phyloP scores from a whole-genome alignment of 2,329 filamentous ascomycete genomes.

The Cladosporium halotolerans region DNA sequence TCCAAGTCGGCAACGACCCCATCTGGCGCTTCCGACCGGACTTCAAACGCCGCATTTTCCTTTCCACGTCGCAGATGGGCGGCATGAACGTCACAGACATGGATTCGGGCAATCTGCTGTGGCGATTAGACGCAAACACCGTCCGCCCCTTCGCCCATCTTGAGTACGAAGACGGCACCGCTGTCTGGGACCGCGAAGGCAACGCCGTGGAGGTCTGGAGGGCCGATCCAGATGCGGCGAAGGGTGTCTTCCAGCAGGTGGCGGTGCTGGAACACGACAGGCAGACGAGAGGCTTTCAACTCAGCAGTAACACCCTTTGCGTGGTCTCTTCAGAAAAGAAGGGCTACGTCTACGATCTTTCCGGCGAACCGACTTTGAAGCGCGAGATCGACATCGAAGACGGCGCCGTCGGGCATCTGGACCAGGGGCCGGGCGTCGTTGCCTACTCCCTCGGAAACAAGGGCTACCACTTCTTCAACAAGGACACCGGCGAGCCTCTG shows the following conservation, averaged over 20 bases:
- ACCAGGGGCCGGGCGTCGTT: conserved; percentile 37
- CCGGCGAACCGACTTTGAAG: conserved; percentile 28
- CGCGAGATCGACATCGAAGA: conserved; percentile 35
- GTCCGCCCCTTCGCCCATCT: conserved; percentile 42
- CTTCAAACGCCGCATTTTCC: conserved; percentile 41
- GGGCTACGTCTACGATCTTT: conserved; percentile 42
- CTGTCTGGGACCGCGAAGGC: conserved; percentile 40
- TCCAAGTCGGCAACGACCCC: conserved; percentile 37
- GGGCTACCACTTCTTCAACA: conserved; percentile 40
- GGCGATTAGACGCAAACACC: conserved; percentile 23
- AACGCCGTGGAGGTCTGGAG: conserved; percentile 43
- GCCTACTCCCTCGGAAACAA: conserved; percentile 40
- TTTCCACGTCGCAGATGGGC: conserved; percentile 42
- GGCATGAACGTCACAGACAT: conserved; percentile 43
- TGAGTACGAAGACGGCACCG: conserved; percentile 43
- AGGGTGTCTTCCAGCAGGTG: conserved; percentile 37
- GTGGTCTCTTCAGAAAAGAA: conserved; percentile 40
- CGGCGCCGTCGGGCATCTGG: conserved; percentile 40
- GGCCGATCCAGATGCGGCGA: conserved; percentile 22
- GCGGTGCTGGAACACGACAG: conserved; percentile 38
- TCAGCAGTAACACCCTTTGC: conserved; percentile 39
- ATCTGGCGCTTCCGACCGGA: conserved; percentile 44
- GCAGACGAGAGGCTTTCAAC: conserved; percentile 42
- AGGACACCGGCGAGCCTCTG: conserved; percentile 33
- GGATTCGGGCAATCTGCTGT: conserved; percentile 38